These are phyloP conservation scores for Ceriops decandra DNA, from an alignment of 345 rosid species.

Conservation along the genomic window DNA sequence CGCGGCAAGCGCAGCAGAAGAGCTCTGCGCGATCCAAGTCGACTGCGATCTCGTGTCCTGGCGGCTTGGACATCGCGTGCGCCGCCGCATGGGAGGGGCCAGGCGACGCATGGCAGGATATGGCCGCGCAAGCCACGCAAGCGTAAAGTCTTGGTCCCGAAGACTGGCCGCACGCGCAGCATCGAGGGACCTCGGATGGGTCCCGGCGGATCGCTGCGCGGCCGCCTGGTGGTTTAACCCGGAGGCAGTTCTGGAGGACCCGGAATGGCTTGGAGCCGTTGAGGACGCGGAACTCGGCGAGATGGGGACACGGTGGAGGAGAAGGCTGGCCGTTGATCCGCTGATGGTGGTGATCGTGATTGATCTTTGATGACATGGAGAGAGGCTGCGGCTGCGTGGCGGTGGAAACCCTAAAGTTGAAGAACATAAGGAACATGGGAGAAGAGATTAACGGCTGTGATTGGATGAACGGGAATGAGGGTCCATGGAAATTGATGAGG, in stretches of 20 bases:
- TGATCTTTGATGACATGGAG: slow-evolving; percentile 43
- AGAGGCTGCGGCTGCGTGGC: slow-evolving; percentile 18
- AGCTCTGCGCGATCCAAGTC: slow-evolving; percentile 89
- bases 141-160: slow-evolving; percentile 47
- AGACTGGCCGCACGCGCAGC: slow-evolving; percentile 38
- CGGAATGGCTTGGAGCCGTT: slow-evolving; percentile 52
- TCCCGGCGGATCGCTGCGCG: slow-evolving; percentile 49
- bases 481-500: slow-evolving; percentile 14
- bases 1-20: slow-evolving; percentile 67
- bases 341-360: slow-evolving; percentile 10
- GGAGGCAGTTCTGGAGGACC: slow-evolving; percentile 51
- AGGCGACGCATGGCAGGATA: slow-evolving; percentile 53
- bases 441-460: slow-evolving; percentile 41
- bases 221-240: slow-evolving; percentile 54
- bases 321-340: slow-evolving; percentile 20
- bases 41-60: slow-evolving; percentile 65
- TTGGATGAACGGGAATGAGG: slow-evolving; percentile 19
- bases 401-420: slow-evolving; percentile 41
- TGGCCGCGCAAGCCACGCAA: slow-evolving; percentile 67
- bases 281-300: slow-evolving; percentile 45
- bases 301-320: slow-evolving; percentile 49
- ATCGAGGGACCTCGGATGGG: slow-evolving; percentile 50
- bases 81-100: slow-evolving; percentile 52
- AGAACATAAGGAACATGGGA: slow-evolving; percentile 39
- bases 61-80: slow-evolving; percentile 46